Evolutionary conservation across 2,329 filamentous ascomycete genomes (phyloP), one percentile per base, ranked within the genome.

Genomic region (Colletotrichum orbiculare): DNA sequence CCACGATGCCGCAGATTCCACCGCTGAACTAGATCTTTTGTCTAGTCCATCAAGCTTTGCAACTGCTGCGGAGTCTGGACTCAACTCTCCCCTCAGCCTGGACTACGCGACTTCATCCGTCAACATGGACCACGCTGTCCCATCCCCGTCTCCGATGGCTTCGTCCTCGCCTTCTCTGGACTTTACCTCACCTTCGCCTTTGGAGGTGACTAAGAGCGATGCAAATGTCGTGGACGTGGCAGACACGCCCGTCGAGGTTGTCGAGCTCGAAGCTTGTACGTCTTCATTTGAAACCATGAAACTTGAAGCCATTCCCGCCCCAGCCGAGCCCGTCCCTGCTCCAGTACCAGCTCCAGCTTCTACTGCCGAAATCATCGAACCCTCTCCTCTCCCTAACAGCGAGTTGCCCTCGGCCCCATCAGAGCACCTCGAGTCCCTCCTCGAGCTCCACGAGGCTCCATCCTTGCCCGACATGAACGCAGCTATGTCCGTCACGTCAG

Each of bases 11-110:
- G 63, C 53, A 13, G 47, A 47, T 11, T 66, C 62, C 6, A 45
- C 60, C 6, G 49, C 52, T 13, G 52, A 42, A 25, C 7, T 55
- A 6, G 46, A 25, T 3, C 13, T 56, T 15, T 12, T 55, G 33
- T 56, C 63, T 34, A 66, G 63, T 43, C 63, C 63, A 25, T 62
- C 63, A 6, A 66, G 63, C 52, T 66, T 66, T 38, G 63, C 63
- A 13, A 66, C 63, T 3, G 63, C 58, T 10, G 17, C 48, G 15
- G 62, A 65, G 47, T 56, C 58, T 12, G 53, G 42, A 8, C 46
- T 66, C 41, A 63, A 48, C 42, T 66, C 63, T 11, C 63, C 63
- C 9, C 46, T 56, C 13, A 63, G 60, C 42, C 42, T 57, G 8
- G 59, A 66, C 25, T 45, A 50, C n/a, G 53, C 46, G 15, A 45